Evolutionary conservation across 23 red algal species (phyloP), one percentile per base, ranked within the genome.

Genomic region (Agarophyton chilense): DNA sequence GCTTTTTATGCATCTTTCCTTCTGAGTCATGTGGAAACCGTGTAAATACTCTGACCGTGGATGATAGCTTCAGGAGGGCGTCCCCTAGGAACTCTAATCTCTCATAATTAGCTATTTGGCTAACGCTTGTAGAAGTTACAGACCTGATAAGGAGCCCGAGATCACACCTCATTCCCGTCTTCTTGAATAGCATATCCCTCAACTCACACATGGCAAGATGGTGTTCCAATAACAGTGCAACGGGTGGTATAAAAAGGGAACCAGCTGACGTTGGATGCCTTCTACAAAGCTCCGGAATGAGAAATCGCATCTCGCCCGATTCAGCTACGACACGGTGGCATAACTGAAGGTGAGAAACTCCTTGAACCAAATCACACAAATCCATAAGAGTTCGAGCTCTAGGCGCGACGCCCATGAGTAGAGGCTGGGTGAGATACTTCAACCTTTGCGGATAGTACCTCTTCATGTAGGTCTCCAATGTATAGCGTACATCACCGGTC

Each of bases 51-150:
- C 91, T 81, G 16, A 71, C 70, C 25, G 91, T 87, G 36, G 76
- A 87, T 29, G 73, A 53, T 10, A 86, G 40, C 42, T 94, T 94
- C 33, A 94, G 32, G 17, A 94, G 66, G 21, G 91, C 42, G 43
- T 94, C 91, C 18, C 91, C 91, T 16, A 94, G 56, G 21, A 94
- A 79, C 72, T 94, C 91, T 19, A 86, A 51, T 13, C 91, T 81
- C 34, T 94, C 91, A 51, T 94, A 94, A 38, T 94, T 94, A 17
- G 54, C 44, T 35, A 65, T 62, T 18, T 46, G 36, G 52, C 77
- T 81, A 7, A 91, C 74, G 52, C 24, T 29, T 10, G 32, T 82
- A 19, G 88, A 57, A 18, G 88, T 91, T 19, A 91, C 45, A 57
- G 75, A 70, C 41, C 39, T 75, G 25, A 52, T 66, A 12, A 91